phyloP scores from a whole-genome alignment of 176 grass and related monocot genomes.

The Sorghum bicolor region DNA sequence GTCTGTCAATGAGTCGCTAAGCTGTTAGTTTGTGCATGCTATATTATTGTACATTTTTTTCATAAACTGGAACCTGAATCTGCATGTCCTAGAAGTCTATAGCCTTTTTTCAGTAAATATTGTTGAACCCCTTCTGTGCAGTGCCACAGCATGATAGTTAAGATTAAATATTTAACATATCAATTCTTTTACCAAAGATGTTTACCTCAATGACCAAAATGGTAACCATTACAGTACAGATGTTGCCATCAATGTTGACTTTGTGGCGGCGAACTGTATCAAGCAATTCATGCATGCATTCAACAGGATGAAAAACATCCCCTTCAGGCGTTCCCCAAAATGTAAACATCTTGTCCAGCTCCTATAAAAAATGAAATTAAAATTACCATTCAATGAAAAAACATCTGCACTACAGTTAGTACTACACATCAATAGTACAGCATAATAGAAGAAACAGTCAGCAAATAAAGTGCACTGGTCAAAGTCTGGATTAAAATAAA shows the following conservation, averaged over 20 bases:
- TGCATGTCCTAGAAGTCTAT: not conserved
- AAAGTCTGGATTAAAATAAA: not conserved
- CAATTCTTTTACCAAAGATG: constrained; percentile 7
- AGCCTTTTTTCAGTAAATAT: not conserved
- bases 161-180: not conserved
- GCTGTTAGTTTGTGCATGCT: not conserved
- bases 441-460: not conserved
- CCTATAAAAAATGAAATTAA: constrained; percentile 40
- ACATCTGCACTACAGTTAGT: not conserved
- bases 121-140: not conserved
- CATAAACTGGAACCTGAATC: not conserved
- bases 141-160: not conserved
- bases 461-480: not conserved
- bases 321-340: constrained; percentile 91
- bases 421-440: not conserved
- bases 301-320: constrained; percentile 71
- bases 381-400: constrained; percentile 25
- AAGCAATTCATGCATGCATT: constrained; percentile 96
- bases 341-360: constrained; percentile 70
- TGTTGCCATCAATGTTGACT: constrained; percentile 96
- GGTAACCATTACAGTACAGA: constrained; percentile 93
- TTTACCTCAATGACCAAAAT: constrained; percentile 97
- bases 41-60: not conserved
- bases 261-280: constrained; percentile 78
- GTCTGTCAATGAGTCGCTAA: not conserved